These are phyloP conservation scores for Aureobasidium mangrovei DNA, from an alignment of 2,329 filamentous ascomycete genomes.

Conservation along the genomic window DNA sequence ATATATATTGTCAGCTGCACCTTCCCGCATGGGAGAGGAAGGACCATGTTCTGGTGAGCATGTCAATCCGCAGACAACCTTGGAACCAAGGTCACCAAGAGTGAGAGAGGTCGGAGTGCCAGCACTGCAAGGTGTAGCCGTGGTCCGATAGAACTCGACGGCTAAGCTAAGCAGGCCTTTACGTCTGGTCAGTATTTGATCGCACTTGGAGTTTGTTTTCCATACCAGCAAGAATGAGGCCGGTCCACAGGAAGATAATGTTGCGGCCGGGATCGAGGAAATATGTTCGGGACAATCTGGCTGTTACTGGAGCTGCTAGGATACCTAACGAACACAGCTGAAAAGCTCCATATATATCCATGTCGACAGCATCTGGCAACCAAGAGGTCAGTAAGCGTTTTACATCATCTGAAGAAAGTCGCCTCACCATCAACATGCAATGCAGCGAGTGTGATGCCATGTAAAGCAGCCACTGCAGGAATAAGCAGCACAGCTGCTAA, in stretches of 20 bases:
- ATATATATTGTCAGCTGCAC: constrained; percentile 52
- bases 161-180: constrained; percentile 51
- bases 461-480: constrained; percentile 55
- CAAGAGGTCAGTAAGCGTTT: constrained; percentile 14
- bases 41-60: constrained; percentile 43
- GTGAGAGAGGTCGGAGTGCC: constrained; percentile 20
- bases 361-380: constrained; percentile 52
- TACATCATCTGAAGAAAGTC: not conserved
- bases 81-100: constrained; percentile 38
- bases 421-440: constrained; percentile 50
- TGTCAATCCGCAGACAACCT: constrained; percentile 37
- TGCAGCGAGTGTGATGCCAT: constrained; percentile 52
- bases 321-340: constrained; percentile 60
- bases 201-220: not conserved
- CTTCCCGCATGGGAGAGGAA: constrained; percentile 46
- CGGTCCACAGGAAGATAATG: constrained; percentile 58
- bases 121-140: constrained; percentile 21
- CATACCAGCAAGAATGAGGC: constrained; percentile 50
- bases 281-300: constrained; percentile 53
- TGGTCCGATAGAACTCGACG: constrained; percentile 50
- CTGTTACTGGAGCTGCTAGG: constrained; percentile 54
- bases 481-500: constrained; percentile 54
- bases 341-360: constrained; percentile 61
- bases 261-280: constrained; percentile 56
- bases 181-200: not conserved